Base-by-base conservation (phyloP, 768 basidiomycete species). In the Lanmaoa pseudosensibilis region DNA sequence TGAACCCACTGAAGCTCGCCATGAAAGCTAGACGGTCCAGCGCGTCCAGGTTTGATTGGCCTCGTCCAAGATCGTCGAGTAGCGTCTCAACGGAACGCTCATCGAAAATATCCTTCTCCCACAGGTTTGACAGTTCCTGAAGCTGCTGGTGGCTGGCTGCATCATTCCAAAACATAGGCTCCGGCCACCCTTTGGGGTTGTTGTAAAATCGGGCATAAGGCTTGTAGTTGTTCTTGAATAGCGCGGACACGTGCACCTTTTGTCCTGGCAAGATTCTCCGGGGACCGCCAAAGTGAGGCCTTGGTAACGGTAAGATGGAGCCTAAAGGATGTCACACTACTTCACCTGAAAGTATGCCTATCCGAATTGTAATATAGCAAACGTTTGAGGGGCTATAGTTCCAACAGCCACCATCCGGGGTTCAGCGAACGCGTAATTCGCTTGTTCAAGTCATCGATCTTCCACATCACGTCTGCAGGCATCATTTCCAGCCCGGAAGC, bases 91-190 rank as follows among this genome's bases (percentile, higher is more conserved):
- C 39, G 5, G 65, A 66, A 10, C 53, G 13, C 25, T 52, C 50
- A 25, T 70, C 69, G 13, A 70, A 69, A 18, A 71, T 60, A n/a
- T 70, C 69, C 40, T 61, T 71, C 43, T 71, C 70, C 70, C 71
- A 73, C 16, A 58, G 32, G 33, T 55, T 49, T 1, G 69, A 49
- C 3, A 66, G 51, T 11, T 44, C 0, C 16, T 60, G 55, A 10
- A 70, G 63, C 9, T 57, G 62, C 25, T 50, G 37, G 18, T 68
- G 64, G 41, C 61, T 68, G 19, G 46, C 50, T 3, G 53, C 56
- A 25, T 69, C 68, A 25, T 71, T 68, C 70, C 70, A 72, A 47
- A 66, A 68, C 65, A 71, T 65, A 1, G 67, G 53, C 13, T 63
- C 69, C 4, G 65, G 71, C 70, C 70, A 71, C 18, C 55, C 45